Conservation (phyloP, 805 yeast species). For the Yarrowia bubula region DNA sequence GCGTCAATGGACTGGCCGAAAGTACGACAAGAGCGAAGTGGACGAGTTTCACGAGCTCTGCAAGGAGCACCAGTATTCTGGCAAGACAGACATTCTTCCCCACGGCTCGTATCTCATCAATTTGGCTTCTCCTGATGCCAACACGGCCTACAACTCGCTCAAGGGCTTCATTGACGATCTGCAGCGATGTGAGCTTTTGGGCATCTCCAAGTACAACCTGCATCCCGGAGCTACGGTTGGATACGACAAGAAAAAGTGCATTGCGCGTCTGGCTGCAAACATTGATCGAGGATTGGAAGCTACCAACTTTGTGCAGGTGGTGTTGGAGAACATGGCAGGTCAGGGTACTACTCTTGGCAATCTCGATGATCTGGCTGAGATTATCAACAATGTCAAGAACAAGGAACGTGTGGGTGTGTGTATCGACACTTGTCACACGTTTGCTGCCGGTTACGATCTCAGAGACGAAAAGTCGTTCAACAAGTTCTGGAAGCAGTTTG, state of each 20-base stretch:
- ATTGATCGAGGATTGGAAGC: conserved; percentile 73
- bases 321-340: conserved; percentile 97
- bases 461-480: conserved; percentile 55
- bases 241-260: conserved; percentile 64
- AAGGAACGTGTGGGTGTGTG: conserved; percentile 91
- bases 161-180: conserved; percentile 82
- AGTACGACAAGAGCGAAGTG: conserved; percentile 64
- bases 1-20: conserved; percentile 86
- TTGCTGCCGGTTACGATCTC: conserved; percentile 94
- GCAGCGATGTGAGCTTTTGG: conserved; percentile 77
- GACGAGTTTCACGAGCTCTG: conserved; percentile 64
- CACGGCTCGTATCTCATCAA: conserved; percentile 95
- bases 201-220: conserved; percentile 83
- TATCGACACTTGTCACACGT: conserved; percentile 92
- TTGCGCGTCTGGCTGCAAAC: conserved; percentile 68
- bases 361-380: conserved; percentile 69
- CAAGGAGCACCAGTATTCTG: conserved; percentile 41
- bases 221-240: conserved; percentile 83
- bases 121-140: conserved; percentile 83
- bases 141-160: conserved; percentile 71
- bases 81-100: conserved; percentile 65
- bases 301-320: conserved; percentile 79
- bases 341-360: conserved; percentile 86
- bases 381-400: conserved; percentile 75
- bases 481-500: conserved; percentile 75